Base-by-base conservation (phyloP, 176 grass and related monocot species). In the Avena atlantica region DNA sequence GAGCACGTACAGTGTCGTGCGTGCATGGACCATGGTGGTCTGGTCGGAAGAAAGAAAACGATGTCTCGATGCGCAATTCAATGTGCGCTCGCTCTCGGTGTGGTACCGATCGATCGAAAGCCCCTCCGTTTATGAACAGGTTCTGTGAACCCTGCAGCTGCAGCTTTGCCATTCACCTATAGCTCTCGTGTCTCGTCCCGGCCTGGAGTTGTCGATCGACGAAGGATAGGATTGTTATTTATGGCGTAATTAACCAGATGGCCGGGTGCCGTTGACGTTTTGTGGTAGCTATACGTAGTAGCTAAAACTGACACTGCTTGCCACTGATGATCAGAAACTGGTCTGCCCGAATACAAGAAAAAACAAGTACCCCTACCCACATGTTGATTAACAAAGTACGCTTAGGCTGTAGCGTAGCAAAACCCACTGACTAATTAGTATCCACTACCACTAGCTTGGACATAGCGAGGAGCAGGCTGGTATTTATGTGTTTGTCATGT, bases 11-110 rank as follows among this genome's bases (percentile, higher is more conserved):
- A 61, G 21, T 12, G 21, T 37, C 36, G 36, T 25, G 60, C 60
- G 60, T 8, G 8, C 61, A 64, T 27, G 31, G 72, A 78, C 88
- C 88, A 82, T 55, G 19, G 53, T 25, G 79, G 55, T 87, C 73
- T 25, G 79, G 55, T 87, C 74, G 84, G 47, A 34, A 34, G n/a
- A 11, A 73, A 14, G 65, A 87, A 23, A 80, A 80, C 9, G 89
- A 87, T 57, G 74, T 34, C 13, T 74, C 80, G 12, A 17, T 78
- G 21, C 42, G 45, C 53, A 45, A 50, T 53, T 81, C 49, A 77
- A 56, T 23, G 56, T 12, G 82, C 61, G 11, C 23, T 8, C 20
- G 58, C 8, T 48, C 45, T 6, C 31, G 31, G 31, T 34, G 58
- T 36, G 8, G 87, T 72, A 40, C 74, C 48, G 0, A 27, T 27